phyloP scores from a whole-genome alignment of 108 stramenopile genomes.

The Craspedostauros australis region DNA sequence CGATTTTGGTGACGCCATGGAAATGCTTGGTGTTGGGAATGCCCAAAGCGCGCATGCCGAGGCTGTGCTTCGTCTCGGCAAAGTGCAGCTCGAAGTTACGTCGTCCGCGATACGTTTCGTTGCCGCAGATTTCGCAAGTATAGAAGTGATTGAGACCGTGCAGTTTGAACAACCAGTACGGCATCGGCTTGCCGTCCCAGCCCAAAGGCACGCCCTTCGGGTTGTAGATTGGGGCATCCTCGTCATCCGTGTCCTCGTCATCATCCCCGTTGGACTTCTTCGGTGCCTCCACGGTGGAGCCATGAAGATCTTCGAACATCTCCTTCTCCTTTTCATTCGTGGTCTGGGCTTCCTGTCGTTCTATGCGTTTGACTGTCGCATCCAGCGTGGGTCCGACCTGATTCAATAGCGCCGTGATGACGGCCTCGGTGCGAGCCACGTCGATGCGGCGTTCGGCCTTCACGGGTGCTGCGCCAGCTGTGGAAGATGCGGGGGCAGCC shows the following conservation, averaged over 20 bases:
- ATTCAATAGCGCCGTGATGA: slow-evolving; percentile 74
- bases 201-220: slow-evolving; percentile 97
- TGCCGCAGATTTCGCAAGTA: slow-evolving; percentile 98
- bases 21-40: slow-evolving; percentile 99
- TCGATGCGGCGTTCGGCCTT: slow-evolving; percentile 60
- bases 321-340: slow-evolving; percentile 87
- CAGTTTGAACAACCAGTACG: slow-evolving; percentile 99
- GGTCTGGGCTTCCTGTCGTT: slow-evolving; percentile 90
- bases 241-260: slow-evolving; percentile 73
- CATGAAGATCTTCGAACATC: slow-evolving; percentile 75
- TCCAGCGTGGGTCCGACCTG: slow-evolving; percentile 83
- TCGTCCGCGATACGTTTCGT: slow-evolving; percentile 91
- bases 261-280: slow-evolving; percentile 43
- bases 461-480: slow-evolving; percentile 1
- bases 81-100: slow-evolving; percentile 94
- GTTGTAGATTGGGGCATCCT: slow-evolving; percentile 97
- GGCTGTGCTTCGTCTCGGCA: slow-evolving; percentile 93
- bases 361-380: slow-evolving; percentile 79
- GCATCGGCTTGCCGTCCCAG: slow-evolving; percentile 99
- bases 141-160: slow-evolving; percentile 98
- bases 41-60: slow-evolving; percentile 95
- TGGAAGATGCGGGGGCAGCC: slow-evolving; percentile 5
- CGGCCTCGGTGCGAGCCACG: slow-evolving; percentile 62
- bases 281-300: slow-evolving; percentile 20
- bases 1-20: slow-evolving; percentile 96